Percentiles rank a stretch among this genome's conserved stretches.
Conservation (phyloP, 768 basidiomycete species). For the Boletales sp. region DNA sequence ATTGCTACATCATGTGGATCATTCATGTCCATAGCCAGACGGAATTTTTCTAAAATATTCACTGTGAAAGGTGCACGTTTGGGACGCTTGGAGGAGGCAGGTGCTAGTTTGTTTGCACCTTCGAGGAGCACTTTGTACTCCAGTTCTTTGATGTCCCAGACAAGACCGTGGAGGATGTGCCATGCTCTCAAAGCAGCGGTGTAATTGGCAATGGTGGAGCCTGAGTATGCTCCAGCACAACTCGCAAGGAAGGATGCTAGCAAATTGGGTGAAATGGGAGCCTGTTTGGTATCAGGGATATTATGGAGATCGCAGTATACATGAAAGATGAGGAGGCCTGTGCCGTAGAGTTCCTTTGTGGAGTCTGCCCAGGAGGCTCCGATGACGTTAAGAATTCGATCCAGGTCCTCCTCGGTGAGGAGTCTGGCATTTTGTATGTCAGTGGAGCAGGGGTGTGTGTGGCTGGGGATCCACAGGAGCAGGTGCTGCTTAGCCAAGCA, state of each 20-base stretch:
- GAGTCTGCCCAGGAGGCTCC: constrained; percentile 23
- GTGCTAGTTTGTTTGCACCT: background rate
- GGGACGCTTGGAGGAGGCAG: constrained; percentile 19
- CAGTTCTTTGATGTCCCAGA: background rate
- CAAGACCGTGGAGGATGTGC: constrained; percentile 34
- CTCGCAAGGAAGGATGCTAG: constrained; percentile 30
- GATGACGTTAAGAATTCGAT: constrained; percentile 24
- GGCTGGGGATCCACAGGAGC: background rate
- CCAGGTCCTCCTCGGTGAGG: constrained; percentile 12
- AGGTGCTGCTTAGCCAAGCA: background rate
- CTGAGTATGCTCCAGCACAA: constrained; percentile 31
- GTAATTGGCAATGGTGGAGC: constrained; percentile 36
- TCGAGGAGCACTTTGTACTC: background rate
- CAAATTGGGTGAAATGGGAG: constrained; percentile 24
- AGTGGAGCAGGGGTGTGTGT: background rate
- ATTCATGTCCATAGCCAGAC: constrained; percentile 18
- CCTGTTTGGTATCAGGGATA: constrained; percentile 31
- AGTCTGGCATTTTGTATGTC: too few relatives aligned
- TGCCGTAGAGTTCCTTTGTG: constrained; percentile 36
- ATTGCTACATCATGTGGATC: constrained; percentile 34
- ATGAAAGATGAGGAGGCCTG: constrained; percentile 38
- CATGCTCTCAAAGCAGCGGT: constrained; percentile 40
- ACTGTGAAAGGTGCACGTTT: constrained; percentile 32
- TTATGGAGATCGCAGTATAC: constrained; percentile 35
- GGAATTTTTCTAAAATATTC: background rate